These are phyloP conservation scores for Asclepias syriaca DNA, from an alignment of 257 asterid species.

Conservation along the genomic window DNA sequence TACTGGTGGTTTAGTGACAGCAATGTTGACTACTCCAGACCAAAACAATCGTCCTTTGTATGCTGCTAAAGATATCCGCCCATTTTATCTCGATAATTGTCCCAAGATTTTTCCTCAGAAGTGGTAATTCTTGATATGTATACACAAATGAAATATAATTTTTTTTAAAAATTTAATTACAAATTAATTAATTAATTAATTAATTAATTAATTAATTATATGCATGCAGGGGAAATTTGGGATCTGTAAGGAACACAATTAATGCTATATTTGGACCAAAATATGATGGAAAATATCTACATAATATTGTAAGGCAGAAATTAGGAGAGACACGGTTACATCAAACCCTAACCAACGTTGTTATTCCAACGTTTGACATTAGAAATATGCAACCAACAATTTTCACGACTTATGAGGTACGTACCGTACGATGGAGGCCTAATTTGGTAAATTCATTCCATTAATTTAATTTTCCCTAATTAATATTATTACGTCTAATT, in stretches of 20 bases:
- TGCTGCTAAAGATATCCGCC: conserved; percentile 52
- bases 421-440: too few species aligned
- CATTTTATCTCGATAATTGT: conserved; percentile 49
- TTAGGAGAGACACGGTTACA: conserved; percentile 30
- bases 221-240: conserved; percentile 29
- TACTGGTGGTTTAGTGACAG: too few species aligned
- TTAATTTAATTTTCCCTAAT: too few species aligned
- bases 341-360: conserved; percentile 40
- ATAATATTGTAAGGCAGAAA: conserved; percentile 26
- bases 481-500: too few species aligned
- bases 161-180: background rate
- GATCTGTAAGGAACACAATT: conserved; percentile 12
- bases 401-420: conserved; percentile 47
- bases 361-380: conserved; percentile 53
- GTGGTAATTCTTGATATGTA: conserved; percentile 10
- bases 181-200: too few species aligned
- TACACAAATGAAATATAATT: background rate
- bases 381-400: conserved; percentile 38
- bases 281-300: conserved; percentile 43
- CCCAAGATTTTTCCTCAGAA: conserved; percentile 61
- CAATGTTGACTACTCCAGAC: too few species aligned
- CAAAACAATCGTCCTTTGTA: conserved; percentile 42
- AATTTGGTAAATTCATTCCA: too few species aligned
- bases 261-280: conserved; percentile 27
- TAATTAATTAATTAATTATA: too few species aligned